Evolutionary conservation across 768 basidiomycete species (phyloP).

Genomic region (Rhizopogon rudus): DNA sequence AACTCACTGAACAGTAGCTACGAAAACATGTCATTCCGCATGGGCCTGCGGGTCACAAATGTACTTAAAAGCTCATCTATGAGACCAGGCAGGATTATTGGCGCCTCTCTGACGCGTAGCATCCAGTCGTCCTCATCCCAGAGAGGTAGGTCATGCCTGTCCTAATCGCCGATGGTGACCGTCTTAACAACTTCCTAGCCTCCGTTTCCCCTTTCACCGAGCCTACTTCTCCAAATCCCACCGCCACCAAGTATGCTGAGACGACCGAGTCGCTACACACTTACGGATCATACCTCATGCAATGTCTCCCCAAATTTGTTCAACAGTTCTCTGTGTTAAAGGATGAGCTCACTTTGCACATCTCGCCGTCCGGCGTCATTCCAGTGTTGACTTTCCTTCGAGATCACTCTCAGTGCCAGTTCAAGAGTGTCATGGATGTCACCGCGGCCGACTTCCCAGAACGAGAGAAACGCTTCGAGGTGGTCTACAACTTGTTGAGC

Average conservation of each 20-base stretch:
- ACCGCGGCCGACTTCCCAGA: slow-evolving; percentile 95
- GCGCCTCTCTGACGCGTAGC: slow-evolving; percentile 27
- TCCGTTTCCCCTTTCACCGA: slow-evolving; percentile 82
- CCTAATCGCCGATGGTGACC: not conserved
- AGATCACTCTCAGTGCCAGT: slow-evolving; percentile 94
- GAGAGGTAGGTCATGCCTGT: slow-evolving; percentile 38
- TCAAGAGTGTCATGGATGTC: slow-evolving; percentile 89
- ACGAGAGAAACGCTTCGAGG: slow-evolving; percentile 89
- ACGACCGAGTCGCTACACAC: slow-evolving; percentile 78
- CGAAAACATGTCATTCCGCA: slow-evolving; percentile 39
- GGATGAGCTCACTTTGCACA: slow-evolving; percentile 91
- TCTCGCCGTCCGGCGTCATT: slow-evolving; percentile 73
- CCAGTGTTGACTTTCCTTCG: slow-evolving; percentile 90
- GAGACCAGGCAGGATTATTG: slow-evolving; percentile 26
- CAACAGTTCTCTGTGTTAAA: slow-evolving; percentile 97
- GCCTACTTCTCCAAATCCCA: slow-evolving; percentile 84
- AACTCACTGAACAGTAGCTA: slow-evolving; percentile 11
- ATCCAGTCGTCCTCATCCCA: slow-evolving; percentile 44
- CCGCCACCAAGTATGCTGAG: slow-evolving; percentile 64
- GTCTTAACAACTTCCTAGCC: slow-evolving; percentile 32
- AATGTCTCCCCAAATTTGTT: slow-evolving; percentile 94
- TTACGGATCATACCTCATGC: slow-evolving; percentile 89
- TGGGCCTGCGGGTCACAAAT: slow-evolving; percentile 39
- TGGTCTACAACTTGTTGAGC: slow-evolving; percentile 93
- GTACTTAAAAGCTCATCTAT: slow-evolving; percentile 36